A percentile compares a stretch with the other conserved stretches of the same genome.
Evolutionary conservation across 495 filamentous ascomycete genomes (phyloP).

Genomic region (Penicillium herquei): DNA sequence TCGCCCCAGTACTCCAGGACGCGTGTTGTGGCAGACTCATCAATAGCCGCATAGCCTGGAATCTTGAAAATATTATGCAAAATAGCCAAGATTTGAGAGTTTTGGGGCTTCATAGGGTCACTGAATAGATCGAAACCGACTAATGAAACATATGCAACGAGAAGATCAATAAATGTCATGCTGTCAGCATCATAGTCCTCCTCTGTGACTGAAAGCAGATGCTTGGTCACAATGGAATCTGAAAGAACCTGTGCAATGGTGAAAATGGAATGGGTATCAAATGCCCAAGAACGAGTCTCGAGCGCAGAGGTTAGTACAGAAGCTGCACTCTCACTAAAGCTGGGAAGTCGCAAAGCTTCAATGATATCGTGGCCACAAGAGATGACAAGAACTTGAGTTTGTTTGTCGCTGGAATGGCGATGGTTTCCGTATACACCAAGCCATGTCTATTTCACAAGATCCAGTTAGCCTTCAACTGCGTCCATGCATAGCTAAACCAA

Average conservation of each 20-base stretch:
- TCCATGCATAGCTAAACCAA: neutral
- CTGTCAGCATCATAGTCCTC: constrained; percentile 64
- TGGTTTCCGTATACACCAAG: constrained; percentile 21
- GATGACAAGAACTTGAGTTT: constrained; percentile 28
- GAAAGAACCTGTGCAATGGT: constrained; percentile 35
- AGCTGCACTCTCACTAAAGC: constrained; percentile 23
- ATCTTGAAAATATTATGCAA: constrained; percentile 65
- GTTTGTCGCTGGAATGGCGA: constrained; percentile 9
- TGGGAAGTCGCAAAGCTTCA: constrained; percentile 22
- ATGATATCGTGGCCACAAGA: constrained; percentile 33
- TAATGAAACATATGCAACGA: constrained; percentile 60
- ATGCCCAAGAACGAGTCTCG: constrained; percentile 23
- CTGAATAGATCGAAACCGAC: constrained; percentile 33
- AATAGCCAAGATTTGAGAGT: constrained; percentile 42
- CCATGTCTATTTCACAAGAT: constrained; percentile 12
- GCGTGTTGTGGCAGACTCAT: constrained; percentile 73
- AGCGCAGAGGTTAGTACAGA: constrained; percentile 22
- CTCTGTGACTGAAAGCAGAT: constrained; percentile 46
- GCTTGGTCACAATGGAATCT: constrained; percentile 33
- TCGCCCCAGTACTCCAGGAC: constrained; percentile 83
- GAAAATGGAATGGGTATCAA: constrained; percentile 16
- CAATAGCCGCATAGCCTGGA: constrained; percentile 70
- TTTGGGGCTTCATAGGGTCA: constrained; percentile 25
- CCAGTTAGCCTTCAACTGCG: neutral
- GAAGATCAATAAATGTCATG: constrained; percentile 64